Evolutionary conservation across 73 alveolate species (phyloP), one percentile per base, ranked within the genome.

Genomic region (Paramecium primaurelia): DNA sequence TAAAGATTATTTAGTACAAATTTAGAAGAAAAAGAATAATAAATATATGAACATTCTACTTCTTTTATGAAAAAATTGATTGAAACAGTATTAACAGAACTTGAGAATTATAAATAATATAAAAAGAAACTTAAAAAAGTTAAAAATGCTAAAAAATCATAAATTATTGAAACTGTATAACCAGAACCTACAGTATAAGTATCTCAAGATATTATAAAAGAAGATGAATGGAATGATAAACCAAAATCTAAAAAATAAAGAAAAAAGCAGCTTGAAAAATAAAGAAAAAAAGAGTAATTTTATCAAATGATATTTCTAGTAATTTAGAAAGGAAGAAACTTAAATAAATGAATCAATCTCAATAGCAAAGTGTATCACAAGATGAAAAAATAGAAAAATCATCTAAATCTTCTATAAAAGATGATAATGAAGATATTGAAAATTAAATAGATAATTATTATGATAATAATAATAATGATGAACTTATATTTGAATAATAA

Each of bases 151-250:
- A 64, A 64, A 34, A 64, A 64, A 64, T 34, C 10, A 14, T 34
- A 64, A 64, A 32, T 34, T 3, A 64, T 6, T 64, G 84, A 64
- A 64, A n/a, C 20, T 18, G 69, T 54, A 11, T n/a, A 54, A 3
- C 69, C 69, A 18, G 69, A 54, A 54, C 32, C 69, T 54, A 6
- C 16, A 18, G 69, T 54, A 18, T 18, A 54, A 54, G 84, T 8
- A 64, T 64, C 42, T 32, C 8, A 64, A 7, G 49, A 64, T 32
- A 14, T 28, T 64, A 64, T 64, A 32, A 28, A 64, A 64, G 84
- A 64, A 1, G 84, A 64, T 64, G 84, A 64, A 64, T 64, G 84
- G 84, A 64, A 64, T 64, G 84, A 64, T 26, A 64, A 64, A 64
- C 84, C 84, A 1, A 64, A 64, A 12, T 64, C 84, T 14, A 64